Conservation (phyloP, 169 alveolate genomes). For the Plasmodium gonderi region DNA sequence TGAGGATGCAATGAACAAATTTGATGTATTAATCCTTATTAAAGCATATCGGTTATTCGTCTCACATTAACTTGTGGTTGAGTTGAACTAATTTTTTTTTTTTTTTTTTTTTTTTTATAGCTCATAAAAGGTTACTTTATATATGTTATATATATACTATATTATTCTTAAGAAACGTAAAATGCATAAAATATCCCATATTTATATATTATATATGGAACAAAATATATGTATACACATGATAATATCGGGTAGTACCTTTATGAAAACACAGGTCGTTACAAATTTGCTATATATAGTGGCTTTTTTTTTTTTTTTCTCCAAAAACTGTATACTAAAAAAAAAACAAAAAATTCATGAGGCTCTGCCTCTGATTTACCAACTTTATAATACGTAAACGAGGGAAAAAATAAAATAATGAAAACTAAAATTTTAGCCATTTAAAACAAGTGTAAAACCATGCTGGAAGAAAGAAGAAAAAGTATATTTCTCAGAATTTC, state of each 20-base stretch:
- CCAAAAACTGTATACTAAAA: background rate
- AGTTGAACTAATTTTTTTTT: too few species aligned
- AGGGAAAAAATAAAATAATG: background rate
- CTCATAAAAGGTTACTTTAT: background rate
- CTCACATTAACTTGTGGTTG: background rate
- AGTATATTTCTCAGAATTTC: background rate
- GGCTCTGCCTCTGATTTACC: background rate
- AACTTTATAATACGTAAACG: background rate
- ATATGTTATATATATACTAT: background rate
- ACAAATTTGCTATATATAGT: background rate
- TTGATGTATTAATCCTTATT: background rate
- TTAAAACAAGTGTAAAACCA: background rate
- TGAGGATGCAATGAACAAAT: background rate
- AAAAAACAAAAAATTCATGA: background rate
- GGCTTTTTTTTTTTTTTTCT: background rate
- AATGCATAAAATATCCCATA: background rate
- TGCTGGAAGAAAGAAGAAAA: background rate
- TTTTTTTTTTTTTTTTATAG: too few species aligned
- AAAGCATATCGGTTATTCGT: background rate
- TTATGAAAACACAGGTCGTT: too few species aligned
- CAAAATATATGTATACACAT: too few species aligned
- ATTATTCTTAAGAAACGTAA: background rate
- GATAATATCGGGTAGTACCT: too few species aligned
- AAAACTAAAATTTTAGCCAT: background rate
- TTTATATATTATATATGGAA: background rate